Evolutionary conservation across 2,329 filamentous ascomycete species (phyloP).

Genomic region (Penicillium fuscoglaucum): DNA sequence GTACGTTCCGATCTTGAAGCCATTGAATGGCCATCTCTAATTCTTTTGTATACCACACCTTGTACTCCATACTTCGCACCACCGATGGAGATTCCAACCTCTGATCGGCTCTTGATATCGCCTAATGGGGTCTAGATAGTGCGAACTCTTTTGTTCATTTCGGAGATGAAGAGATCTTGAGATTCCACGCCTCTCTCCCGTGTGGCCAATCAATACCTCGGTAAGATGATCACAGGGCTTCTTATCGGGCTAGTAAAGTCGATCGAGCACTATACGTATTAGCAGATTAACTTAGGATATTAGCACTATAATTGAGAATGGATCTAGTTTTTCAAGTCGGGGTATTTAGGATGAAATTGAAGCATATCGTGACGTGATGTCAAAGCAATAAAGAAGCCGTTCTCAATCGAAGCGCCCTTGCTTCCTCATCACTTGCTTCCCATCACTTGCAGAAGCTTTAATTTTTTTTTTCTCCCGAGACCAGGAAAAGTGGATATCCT

Average conservation of each 20-base stretch:
- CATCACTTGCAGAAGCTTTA: slow-evolving; percentile 31
- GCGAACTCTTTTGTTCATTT: not conserved
- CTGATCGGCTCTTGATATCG: not conserved
- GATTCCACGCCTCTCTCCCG: not conserved
- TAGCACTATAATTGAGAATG: not conserved
- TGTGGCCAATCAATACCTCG: slow-evolving; percentile 19
- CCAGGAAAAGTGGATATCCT: slow-evolving; percentile 27
- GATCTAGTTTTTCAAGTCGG: not conserved
- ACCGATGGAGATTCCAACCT: not conserved
- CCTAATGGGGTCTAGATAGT: not conserved
- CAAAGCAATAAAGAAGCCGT: slow-evolving; percentile 10
- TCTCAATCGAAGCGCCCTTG: slow-evolving; percentile 6
- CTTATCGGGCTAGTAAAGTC: not conserved
- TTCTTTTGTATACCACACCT: not conserved
- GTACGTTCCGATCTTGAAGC: slow-evolving; percentile 7
- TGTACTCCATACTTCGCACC: not conserved
- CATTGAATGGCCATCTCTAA: not conserved
- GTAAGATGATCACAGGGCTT: not conserved
- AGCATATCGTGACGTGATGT: slow-evolving; percentile 1
- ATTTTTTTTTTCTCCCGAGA: slow-evolving; percentile 40
- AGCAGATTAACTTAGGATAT: too few species aligned
- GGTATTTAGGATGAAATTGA: not conserved
- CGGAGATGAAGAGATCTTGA: slow-evolving; percentile 9
- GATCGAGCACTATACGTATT: not conserved
- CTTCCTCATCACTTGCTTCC: slow-evolving; percentile 11